These are phyloP conservation scores for Ogataea ganodermae DNA, from an alignment of 805 yeast species.

Conservation along the genomic window DNA sequence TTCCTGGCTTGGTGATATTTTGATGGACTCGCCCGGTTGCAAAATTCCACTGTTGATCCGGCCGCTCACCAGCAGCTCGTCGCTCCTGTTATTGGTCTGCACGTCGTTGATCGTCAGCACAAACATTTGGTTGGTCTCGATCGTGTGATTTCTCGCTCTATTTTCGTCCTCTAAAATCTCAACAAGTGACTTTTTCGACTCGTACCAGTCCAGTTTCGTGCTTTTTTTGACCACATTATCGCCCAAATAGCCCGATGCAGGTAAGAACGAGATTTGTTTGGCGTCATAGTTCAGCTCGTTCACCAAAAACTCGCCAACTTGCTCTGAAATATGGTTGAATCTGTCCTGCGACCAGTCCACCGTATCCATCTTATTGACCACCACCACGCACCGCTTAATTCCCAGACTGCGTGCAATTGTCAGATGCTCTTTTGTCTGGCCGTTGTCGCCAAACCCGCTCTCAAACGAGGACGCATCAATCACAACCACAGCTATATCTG, in stretches of 20 bases:
- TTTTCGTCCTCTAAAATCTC: constrained; percentile 42
- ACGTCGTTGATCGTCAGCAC: constrained; percentile 67
- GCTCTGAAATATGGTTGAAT: constrained; percentile 50
- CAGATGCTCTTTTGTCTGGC: constrained; percentile 81
- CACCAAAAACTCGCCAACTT: constrained; percentile 51
- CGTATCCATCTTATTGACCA: constrained; percentile 71
- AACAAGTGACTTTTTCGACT: constrained; percentile 49
- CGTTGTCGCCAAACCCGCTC: constrained; percentile 63
- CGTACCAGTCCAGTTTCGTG: constrained; percentile 29
- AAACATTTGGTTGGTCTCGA: constrained; percentile 43
- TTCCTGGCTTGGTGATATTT: constrained; percentile 54
- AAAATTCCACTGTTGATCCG: constrained; percentile 67
- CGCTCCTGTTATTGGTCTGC: constrained; percentile 45
- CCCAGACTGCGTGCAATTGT: constrained; percentile 68
- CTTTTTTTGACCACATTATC: constrained; percentile 58
- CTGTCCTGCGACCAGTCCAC: constrained; percentile 57
- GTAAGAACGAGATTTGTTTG: constrained; percentile 51
- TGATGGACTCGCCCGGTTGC: constrained; percentile 68
- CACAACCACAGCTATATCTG: constrained; percentile 72
- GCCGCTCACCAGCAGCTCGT: constrained; percentile 60
- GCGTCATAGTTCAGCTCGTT: constrained; percentile 52
- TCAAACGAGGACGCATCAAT: constrained; percentile 77
- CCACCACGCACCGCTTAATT: constrained; percentile 58
- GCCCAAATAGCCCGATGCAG: constrained; percentile 71
- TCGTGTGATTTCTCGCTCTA: constrained; percentile 15